Evolutionary conservation across 345 rosid species (phyloP), one percentile per base, ranked within the genome.

Genomic region (Atalantia buxifolia): DNA sequence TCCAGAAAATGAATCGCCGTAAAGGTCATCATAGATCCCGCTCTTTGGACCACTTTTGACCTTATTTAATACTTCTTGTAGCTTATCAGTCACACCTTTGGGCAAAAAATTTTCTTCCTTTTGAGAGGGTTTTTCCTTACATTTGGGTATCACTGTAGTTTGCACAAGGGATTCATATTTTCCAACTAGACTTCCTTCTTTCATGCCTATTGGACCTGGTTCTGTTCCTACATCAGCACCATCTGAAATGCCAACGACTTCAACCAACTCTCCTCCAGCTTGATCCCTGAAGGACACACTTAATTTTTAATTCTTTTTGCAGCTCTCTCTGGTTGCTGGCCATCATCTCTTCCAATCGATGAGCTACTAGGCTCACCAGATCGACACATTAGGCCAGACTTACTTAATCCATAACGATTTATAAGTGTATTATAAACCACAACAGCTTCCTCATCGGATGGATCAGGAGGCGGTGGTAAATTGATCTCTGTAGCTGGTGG

Each of bases 191-290:
- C 98, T 93, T 82, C 99, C 99, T 86, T 95, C 99, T 80, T 86
- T 92, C 70, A 95, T 92, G 50, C 94, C 98, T 31, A 88, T 24
- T 0, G 94, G 97, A 84, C 98, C 98, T 45, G 99, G 94, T 87
- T 90, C 98, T n/a, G 98, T 96, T 77, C 89, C 98, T 69, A 92
- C 97, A 75, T 92, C 99, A 2, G 87, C 95, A 71, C 97, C 99
- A 86, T 96, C 99, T 19, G 99, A 96, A 76, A 88, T 40, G 63
- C 99, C 99, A 79, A 96, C 98, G 50, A 96, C 89, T 79, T 96
- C 93, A 77, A 90, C 92, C 66, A 92, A 86, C 86, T 91, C 93
- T 78, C 98, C 97, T 61, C 99, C 99, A 67, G 85, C 90, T 72
- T 92, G 95, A 92, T 94, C 98, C 82, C 68, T 92, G 71, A 92